Percentiles rank a stretch among this genome's conserved stretches.
These are phyloP conservation scores for Rhizoclosmatium sp. DNA, from an alignment of 192 early-diverging fungal species.

Conservation along the genomic window DNA sequence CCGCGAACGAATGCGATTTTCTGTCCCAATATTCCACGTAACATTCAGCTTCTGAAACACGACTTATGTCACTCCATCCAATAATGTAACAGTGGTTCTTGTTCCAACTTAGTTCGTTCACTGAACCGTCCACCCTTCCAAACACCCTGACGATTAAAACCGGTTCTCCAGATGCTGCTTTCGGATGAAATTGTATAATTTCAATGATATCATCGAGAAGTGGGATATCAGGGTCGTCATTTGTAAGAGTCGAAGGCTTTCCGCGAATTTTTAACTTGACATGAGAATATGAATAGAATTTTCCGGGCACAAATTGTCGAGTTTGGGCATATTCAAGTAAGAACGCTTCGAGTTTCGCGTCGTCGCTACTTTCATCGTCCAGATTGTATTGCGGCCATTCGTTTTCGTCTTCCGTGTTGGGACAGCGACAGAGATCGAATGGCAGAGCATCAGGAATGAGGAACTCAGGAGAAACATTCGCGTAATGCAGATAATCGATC, in stretches of 20 bases:
- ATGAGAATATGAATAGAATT: background rate
- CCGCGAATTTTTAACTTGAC: background rate
- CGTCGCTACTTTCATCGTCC: background rate
- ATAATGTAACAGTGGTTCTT: background rate
- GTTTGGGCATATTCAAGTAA: background rate
- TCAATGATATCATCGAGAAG: slow-evolving; percentile 11
- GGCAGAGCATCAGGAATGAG: background rate
- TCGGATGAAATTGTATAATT: slow-evolving; percentile 2
- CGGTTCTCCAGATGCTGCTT: background rate
- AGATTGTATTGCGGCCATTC: slow-evolving; percentile 1
- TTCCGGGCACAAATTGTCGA: background rate
- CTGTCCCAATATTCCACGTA: slow-evolving; percentile 21
- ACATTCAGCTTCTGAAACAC: slow-evolving; percentile 10
- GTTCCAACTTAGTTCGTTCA: background rate
- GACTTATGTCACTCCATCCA: slow-evolving; percentile 21
- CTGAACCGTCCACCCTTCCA: background rate
- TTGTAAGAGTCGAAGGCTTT: background rate
- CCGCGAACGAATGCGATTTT: background rate
- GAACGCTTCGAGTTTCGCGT: background rate
- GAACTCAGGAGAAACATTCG: slow-evolving; percentile 4
- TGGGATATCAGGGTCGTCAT: no score
- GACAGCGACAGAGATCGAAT: slow-evolving; percentile 17
- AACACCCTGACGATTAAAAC: slow-evolving; percentile 10
- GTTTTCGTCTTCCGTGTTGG: background rate
- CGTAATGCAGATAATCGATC: background rate